Evolutionary conservation across 2,329 filamentous ascomycete species (phyloP).

Genomic region (Aspergillus pseudonomiae): DNA sequence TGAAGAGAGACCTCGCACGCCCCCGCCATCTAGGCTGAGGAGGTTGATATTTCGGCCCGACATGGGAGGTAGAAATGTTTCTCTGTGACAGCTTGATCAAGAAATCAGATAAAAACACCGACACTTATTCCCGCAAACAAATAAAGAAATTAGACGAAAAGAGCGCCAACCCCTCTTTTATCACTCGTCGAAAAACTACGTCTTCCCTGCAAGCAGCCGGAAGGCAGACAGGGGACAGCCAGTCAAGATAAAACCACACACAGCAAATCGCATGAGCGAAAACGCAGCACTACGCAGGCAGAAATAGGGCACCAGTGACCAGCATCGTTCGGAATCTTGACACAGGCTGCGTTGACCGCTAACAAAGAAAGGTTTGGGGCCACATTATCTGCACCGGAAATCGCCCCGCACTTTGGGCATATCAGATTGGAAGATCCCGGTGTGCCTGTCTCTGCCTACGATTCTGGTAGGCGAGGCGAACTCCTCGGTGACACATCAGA

Average conservation of each 20-base stretch:
- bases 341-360: background rate
- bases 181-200: background rate
- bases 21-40: conserved; percentile 43
- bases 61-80: conserved; percentile 10
- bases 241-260: too few relatives aligned
- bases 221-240: background rate
- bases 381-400: background rate
- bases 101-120: background rate
- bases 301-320: background rate
- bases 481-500: conserved; percentile 4
- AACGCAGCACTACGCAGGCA: background rate
- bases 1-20: conserved; percentile 44
- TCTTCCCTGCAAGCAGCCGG: background rate
- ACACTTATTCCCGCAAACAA: background rate
- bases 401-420: conserved; percentile 2
- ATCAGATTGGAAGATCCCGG: conserved; percentile 1
- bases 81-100: background rate
- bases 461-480: background rate
- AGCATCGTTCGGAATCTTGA: background rate
- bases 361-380: background rate
- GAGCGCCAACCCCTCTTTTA: background rate
- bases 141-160: background rate
- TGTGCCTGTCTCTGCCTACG: background rate
- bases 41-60: conserved; percentile 23
- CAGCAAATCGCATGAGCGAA: background rate